These are phyloP conservation scores for Agastache rugosa DNA, from an alignment of 257 asterid species.

Conservation along the genomic window DNA sequence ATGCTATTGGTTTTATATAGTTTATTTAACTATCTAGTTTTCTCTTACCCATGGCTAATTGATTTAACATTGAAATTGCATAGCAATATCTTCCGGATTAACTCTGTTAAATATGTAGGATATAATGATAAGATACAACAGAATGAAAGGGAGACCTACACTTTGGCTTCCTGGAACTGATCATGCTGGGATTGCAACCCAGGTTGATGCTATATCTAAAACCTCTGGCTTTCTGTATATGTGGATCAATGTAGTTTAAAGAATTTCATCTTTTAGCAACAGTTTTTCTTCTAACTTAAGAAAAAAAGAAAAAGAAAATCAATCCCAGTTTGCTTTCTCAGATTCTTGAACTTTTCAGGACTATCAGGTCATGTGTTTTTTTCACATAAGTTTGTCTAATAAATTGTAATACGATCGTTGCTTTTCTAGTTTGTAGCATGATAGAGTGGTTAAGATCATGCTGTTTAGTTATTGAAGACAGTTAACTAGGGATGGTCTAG, in stretches of 20 bases:
- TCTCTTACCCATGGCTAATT: constrained; percentile 1
- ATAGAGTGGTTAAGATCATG: not conserved
- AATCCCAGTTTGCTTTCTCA: constrained; percentile 1
- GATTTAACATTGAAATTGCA: not conserved
- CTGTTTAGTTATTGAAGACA: constrained; percentile 24
- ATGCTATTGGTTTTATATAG: constrained; percentile 15
- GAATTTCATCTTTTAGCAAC: constrained; percentile 19
- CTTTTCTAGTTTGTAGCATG: constrained; percentile 19
- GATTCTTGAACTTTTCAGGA: constrained; percentile 21
- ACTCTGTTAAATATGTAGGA: constrained; percentile 59
- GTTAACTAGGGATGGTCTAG: constrained; percentile 5
- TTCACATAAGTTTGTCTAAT: constrained; percentile 4
- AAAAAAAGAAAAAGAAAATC: not conserved
- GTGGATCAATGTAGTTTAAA: constrained; percentile 8
- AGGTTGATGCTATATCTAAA: constrained; percentile 61
- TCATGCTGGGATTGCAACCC: constrained; percentile 99
- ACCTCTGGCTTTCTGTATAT: constrained; percentile 15
- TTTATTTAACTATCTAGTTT: constrained; percentile 10
- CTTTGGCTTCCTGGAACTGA: constrained; percentile 99
- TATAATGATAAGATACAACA: constrained; percentile 89
- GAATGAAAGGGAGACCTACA: constrained; percentile 95
- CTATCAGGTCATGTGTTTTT: not conserved
- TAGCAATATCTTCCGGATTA: constrained; percentile 2
- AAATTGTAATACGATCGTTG: not conserved
- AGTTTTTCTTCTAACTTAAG: not conserved